phyloP scores from a whole-genome alignment of 2,329 filamentous ascomycete species.

The Alternaria incomplexa region DNA sequence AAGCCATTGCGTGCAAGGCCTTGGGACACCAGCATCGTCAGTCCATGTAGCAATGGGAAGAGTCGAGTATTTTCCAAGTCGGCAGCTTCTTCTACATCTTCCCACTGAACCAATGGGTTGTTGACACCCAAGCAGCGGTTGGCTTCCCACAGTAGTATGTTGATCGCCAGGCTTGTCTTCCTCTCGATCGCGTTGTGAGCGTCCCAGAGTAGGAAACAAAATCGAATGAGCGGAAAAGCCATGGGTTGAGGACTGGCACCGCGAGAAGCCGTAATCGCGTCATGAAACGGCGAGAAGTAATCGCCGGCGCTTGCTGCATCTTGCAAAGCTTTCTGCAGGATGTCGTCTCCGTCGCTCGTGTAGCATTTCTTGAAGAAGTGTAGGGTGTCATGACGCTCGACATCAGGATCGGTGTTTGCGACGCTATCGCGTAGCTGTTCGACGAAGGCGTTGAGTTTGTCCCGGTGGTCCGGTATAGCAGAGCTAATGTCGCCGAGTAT shows the following conservation, averaged over 20 bases:
- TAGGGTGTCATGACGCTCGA: not conserved
- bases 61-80: not conserved
- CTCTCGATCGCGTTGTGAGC: not conserved
- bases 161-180: not conserved
- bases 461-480: not conserved
- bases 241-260: constrained; percentile 1
- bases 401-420: not conserved
- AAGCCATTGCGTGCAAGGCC: not conserved
- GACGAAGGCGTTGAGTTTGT: constrained; percentile 1
- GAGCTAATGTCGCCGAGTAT: constrained; percentile 1
- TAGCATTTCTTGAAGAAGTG: constrained; percentile 6
- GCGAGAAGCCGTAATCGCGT: not conserved
- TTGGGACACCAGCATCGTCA: constrained; percentile 4
- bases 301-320: constrained; percentile 1
- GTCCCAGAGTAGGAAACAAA: constrained; percentile 6
- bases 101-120: not conserved
- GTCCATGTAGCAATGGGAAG: not conserved
- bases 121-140: not conserved
- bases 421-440: constrained; percentile 4
- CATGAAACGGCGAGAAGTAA: constrained; percentile 5
- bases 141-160: not conserved
- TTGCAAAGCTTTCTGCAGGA: constrained; percentile 2
- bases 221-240: not conserved
- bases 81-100: constrained; percentile 1
- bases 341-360: constrained; percentile 2